phyloP scores from a whole-genome alignment of 768 basidiomycete genomes.

The Phanerochaete sordida region DNA sequence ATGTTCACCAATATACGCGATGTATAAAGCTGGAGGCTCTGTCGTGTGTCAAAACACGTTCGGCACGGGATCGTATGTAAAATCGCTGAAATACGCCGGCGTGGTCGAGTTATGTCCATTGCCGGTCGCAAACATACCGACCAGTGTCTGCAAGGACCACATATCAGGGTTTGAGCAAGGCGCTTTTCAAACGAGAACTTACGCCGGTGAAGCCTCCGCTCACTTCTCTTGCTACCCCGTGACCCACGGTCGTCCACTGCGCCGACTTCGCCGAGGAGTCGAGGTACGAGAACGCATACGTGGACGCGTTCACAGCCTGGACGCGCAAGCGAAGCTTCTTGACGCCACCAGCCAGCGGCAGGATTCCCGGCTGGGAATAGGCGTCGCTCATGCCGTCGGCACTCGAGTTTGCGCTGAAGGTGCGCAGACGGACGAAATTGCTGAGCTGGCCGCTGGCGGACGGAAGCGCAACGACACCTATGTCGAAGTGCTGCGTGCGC shows the following conservation, averaged over 20 bases:
- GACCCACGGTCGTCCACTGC: constrained; percentile 1
- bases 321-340: not conserved
- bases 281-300: constrained; percentile 1
- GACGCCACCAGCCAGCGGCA: not conserved
- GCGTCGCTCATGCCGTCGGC: not conserved
- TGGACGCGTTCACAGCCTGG: constrained; percentile 2
- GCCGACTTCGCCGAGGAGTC: not conserved
- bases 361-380: not conserved
- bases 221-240: constrained; percentile 1
- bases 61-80: not conserved
- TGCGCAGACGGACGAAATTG: constrained; percentile 3
- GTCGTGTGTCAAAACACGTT: not conserved
- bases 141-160: not conserved
- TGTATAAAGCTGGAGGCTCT: not conserved
- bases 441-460: not conserved
- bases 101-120: constrained; percentile 4
- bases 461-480: not conserved
- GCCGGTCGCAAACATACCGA: constrained; percentile 7
- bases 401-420: constrained; percentile 1
- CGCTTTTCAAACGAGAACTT: not conserved
- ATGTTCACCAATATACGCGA: too few species aligned
- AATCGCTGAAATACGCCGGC: constrained; percentile 5
- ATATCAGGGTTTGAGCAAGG: not conserved
- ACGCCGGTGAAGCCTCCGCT: constrained; percentile 7
- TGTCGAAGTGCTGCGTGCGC: constrained; percentile 3